A percentile compares a stretch with the other conserved stretches of the same genome.
phyloP scores from a whole-genome alignment of 1,139 yeast species.

The Yamadazyma atlantica region DNA sequence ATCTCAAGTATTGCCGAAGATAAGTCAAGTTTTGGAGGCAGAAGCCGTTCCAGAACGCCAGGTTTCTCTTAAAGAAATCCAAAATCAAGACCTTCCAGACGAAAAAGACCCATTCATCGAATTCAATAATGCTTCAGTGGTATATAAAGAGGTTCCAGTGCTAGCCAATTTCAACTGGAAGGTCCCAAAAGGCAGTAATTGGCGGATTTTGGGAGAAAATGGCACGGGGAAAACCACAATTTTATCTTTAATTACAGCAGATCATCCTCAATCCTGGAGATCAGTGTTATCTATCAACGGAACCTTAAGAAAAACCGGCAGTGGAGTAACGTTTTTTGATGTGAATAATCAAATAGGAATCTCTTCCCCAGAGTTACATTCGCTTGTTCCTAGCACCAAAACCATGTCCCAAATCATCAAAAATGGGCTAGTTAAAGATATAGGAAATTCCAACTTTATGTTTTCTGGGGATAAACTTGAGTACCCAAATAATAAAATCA shows the following conservation, averaged over 20 bases:
- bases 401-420: slow-evolving; percentile 59
- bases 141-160: slow-evolving; percentile 63
- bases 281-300: slow-evolving; percentile 66
- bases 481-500: slow-evolving; percentile 8
- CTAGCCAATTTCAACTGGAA: slow-evolving; percentile 64
- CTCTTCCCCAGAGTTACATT: slow-evolving; percentile 89
- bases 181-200: slow-evolving; percentile 69
- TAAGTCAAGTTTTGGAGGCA: slow-evolving; percentile 6
- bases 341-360: slow-evolving; percentile 81
- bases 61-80: too few relatives aligned
- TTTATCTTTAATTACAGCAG: slow-evolving; percentile 81
- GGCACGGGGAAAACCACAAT: slow-evolving; percentile 94
- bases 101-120: slow-evolving; percentile 45
- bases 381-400: slow-evolving; percentile 62
- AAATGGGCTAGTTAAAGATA: slow-evolving; percentile 63
- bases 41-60: slow-evolving; percentile 5
- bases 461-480: slow-evolving; percentile 18
- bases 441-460: slow-evolving; percentile 56
- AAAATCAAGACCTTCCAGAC: slow-evolving; percentile 11
- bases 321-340: slow-evolving; percentile 68
- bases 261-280: slow-evolving; percentile 96
- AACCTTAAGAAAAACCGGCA: slow-evolving; percentile 67
- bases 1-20: slow-evolving; percentile 17
- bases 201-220: slow-evolving; percentile 88
- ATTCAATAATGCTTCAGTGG: slow-evolving; percentile 62